These are phyloP conservation scores for Sporobolomyces pararoseus DNA, from an alignment of 768 basidiomycete genomes.

Conservation along the genomic window DNA sequence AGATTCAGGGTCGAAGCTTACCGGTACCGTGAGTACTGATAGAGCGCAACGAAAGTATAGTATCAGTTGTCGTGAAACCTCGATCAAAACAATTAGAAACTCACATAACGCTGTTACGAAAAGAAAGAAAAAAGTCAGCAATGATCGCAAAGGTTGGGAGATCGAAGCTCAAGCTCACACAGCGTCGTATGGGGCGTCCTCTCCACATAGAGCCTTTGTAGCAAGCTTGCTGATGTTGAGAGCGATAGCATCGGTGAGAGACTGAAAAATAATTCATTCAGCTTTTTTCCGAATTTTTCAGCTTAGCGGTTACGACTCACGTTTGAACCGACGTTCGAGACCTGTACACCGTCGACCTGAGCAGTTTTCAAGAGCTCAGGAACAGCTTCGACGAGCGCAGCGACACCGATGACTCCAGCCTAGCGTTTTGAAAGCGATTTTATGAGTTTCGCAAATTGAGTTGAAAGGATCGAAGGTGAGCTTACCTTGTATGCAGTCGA, in stretches of 20 bases:
- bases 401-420: slow-evolving; percentile 7
- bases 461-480: neutral
- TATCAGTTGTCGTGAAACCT: neutral
- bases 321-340: slow-evolving; percentile 39
- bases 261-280: neutral
- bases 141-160: too few relatives aligned
- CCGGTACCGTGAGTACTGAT: slow-evolving; percentile 30
- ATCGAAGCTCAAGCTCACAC: slow-evolving; percentile 43
- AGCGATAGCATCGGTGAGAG: slow-evolving; percentile 12
- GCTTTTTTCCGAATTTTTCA: neutral
- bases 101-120: slow-evolving; percentile 4
- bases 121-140: neutral
- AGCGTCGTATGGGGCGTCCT: slow-evolving; percentile 43
- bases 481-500: slow-evolving; percentile 24
- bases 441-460: neutral
- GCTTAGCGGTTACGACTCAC: neutral
- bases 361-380: slow-evolving; percentile 21
- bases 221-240: slow-evolving; percentile 33
- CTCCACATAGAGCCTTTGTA: slow-evolving; percentile 44
- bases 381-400: slow-evolving; percentile 34
- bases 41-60: neutral
- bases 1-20: too few relatives aligned
- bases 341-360: slow-evolving; percentile 39
- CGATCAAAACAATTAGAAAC: slow-evolving; percentile 9
- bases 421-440: neutral